A percentile compares a stretch with the other conserved stretches of the same genome.
Evolutionary conservation across 345 rosid genomes (phyloP).

Genomic region (Brassica napus): Da-Ae NC_063442.1:7833001-7833500

Average conservation of each 20-base stretch:
- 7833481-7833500: background rate
- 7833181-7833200: background rate
- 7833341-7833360: background rate
- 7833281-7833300: slow-evolving; percentile 48
- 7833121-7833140: background rate
- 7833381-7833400: background rate
- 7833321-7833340: background rate
- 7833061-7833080: background rate
- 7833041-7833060: background rate
- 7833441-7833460: background rate
- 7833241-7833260: slow-evolving; percentile 51
- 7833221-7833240: slow-evolving; percentile 51
- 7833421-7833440: background rate
- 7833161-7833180: background rate
- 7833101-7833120: background rate
- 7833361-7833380: background rate
- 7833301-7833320: slow-evolving; percentile 57
- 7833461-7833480: background rate
- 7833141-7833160: background rate
- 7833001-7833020: background rate
- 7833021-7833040: background rate
- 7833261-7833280: slow-evolving; percentile 74
- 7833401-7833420: background rate
- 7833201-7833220: background rate
- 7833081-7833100: background rate